Evolutionary conservation across 73 alveolate genomes (phyloP), one percentile per base, ranked within the genome.

Genomic region (Effrenium voratum): DNA sequence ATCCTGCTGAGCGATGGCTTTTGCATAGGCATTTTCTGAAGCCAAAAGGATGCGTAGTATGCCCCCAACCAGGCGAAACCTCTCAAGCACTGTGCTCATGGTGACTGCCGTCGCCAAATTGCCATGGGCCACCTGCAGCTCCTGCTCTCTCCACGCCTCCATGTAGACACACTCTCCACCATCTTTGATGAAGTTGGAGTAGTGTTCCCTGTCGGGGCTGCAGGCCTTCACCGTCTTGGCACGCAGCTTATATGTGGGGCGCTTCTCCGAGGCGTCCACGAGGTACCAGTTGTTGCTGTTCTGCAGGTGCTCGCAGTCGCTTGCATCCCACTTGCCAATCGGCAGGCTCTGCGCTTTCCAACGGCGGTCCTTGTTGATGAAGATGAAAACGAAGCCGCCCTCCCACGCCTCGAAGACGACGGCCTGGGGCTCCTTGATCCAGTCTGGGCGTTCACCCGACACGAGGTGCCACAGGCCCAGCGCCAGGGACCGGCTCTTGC

Each of bases 401-500:
- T 76, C 63, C 87, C 87, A 36, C 36, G 60, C 36, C 43, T 76
- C 87, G 19, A 15, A 76, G 52, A 76, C 59, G 87, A 76, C 41
- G 63, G 87, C 87, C 87, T 43, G 38, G 52, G 87, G 87, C 59
- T 13, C 60, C 59, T 15, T 38, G 0, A 44, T 76, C 63, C 87
- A 36, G 41, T 76, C 57, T n/a, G n/a, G n/a, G 80, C n/a, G n/a
- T n/a, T n/a, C n/a, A n/a, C 80, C 80, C 80, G 80, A n/a, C 80
- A 68, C 80, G 46, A 28, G 46, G 80, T 68, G 80, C 80, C 80
- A 68, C n/a, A 76, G 86, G 60, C 86, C 86, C 50, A 41, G 57
- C 60, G 57, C 57, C 57, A 76, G 40, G 40, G 13, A 32, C 52
- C 86, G 50, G 60, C 60, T 41, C 86, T 76, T 76, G 59, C 86